Conservation (phyloP, 2,329 filamentous ascomycete genomes). For the Chaetomiaceae sp. region DNA sequence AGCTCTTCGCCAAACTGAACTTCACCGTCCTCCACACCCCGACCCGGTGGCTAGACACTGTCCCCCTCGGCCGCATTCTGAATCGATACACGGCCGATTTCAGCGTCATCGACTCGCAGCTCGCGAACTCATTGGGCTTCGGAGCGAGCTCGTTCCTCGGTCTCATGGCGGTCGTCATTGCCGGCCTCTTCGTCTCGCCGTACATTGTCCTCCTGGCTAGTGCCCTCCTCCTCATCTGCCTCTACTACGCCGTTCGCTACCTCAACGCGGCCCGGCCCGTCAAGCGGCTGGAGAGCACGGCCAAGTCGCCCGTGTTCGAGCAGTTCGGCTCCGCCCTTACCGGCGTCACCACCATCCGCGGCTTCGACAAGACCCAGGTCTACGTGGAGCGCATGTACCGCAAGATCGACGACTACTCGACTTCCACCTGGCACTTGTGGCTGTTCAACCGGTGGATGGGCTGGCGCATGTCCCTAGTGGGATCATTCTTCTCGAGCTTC, state of each 20-base stretch:
- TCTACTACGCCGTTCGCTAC: slow-evolving; percentile 56
- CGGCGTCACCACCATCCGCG: slow-evolving; percentile 69
- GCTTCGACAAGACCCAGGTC: slow-evolving; percentile 60
- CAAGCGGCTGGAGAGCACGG: slow-evolving; percentile 70
- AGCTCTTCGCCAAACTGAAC: slow-evolving; percentile 61
- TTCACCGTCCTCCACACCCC: slow-evolving; percentile 64
- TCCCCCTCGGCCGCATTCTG: slow-evolving; percentile 67
- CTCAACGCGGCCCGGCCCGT: slow-evolving; percentile 66
- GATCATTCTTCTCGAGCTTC: slow-evolving; percentile 60
- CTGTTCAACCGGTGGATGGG: slow-evolving; percentile 73
- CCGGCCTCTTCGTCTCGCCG: slow-evolving; percentile 61
- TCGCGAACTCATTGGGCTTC: slow-evolving; percentile 58
- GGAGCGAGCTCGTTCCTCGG: slow-evolving; percentile 54
- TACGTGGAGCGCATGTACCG: slow-evolving; percentile 66
- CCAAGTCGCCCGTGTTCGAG: slow-evolving; percentile 75
- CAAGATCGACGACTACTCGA: slow-evolving; percentile 61
- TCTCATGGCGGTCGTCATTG: slow-evolving; percentile 59
- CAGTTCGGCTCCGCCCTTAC: slow-evolving; percentile 67
- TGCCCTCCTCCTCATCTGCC: slow-evolving; percentile 50
- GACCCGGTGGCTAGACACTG: slow-evolving; percentile 74
- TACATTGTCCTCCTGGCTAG: slow-evolving; percentile 58
- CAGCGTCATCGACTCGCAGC: slow-evolving; percentile 61
- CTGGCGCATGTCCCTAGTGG: slow-evolving; percentile 64
- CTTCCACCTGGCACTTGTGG: slow-evolving; percentile 61
- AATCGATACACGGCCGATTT: slow-evolving; percentile 78